Base-by-base conservation (phyloP, 805 yeast genomes). In the Metschnikowia hibisci region DNA sequence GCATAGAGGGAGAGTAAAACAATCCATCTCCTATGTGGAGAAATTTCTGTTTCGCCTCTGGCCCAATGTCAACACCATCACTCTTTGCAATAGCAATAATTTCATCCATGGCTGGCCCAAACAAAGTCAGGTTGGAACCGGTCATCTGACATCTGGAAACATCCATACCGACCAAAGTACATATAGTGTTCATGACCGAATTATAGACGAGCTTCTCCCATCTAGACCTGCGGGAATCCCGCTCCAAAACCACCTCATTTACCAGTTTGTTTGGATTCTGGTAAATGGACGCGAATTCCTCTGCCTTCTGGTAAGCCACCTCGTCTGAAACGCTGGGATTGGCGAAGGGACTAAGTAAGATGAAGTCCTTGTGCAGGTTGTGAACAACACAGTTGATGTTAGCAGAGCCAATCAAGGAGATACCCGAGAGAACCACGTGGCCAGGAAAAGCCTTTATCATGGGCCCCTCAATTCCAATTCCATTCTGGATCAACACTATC, bases 1-100 rank as follows among this genome's bases (percentile, higher is more conserved):
- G 64, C 91, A 84, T 84, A 4, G 89, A 82, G 2, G 91, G 91
- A 40, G 73, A 71, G 58, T 77, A 84, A 63, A 47, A 52, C 11
- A 50, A 39, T 2, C 54, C 55, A 47, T 69, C 74, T 11, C 70
- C 67, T 15, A 78, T 69, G 49, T 78, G 80, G 29, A 79, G 58
- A 69, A 80, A 76, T 36, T 55, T 47, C 22, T 76, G 67, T 46
- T 77, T 77, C 15, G 72, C 60, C n/a, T 64, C 75, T 18, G 61
- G 71, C 1, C 80, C 78, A 26, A 85, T 55, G 3, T 66, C 69
- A 29, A 76, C 73, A 0, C 87, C 87, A 45, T 82, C 90, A 8
- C 86, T 78, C 40, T 74, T 76, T 9, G 95, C 95, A 45, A 84
- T 74, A 3, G 71, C 72, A 15, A 75, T 60, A 13, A 86, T 71